Conservation (phyloP, 768 basidiomycete genomes). For the Psilocybe tampanensis region DNA sequence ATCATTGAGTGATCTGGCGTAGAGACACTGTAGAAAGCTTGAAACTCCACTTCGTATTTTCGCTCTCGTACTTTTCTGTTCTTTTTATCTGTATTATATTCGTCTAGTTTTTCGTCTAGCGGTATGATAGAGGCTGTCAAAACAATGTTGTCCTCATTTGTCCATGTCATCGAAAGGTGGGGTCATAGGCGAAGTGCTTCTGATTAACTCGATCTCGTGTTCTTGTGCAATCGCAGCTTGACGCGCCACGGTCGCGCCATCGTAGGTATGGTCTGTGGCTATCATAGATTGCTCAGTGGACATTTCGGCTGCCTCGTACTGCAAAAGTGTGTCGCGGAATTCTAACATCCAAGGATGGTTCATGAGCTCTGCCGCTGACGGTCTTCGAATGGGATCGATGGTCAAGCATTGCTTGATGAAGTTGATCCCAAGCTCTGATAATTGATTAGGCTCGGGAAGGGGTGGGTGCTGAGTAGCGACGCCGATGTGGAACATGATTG, state of each 20-base stretch:
- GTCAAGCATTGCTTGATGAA: conserved; percentile 93
- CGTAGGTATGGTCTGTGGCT: conserved; percentile 50
- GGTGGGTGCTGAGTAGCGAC: conserved; percentile 97
- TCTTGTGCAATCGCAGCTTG: conserved; percentile 60
- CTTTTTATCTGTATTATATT: conserved; percentile 20
- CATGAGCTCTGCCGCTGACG: conserved; percentile 83
- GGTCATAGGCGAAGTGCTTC: conserved; percentile 50
- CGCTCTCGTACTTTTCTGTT: conserved; percentile 1
- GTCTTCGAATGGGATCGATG: conserved; percentile 82
- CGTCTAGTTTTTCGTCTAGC: conserved; percentile 10
- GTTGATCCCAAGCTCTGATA: conserved; percentile 86
- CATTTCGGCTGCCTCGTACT: conserved; percentile 67
- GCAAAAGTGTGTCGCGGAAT: conserved; percentile 70
- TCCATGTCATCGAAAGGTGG: conserved; percentile 35
- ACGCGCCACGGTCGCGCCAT: conserved; percentile 52
- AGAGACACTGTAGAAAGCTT: conserved; percentile 5
- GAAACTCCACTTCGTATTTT: conserved; percentile 6
- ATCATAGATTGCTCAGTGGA: conserved; percentile 49
- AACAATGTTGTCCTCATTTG: conserved; percentile 3
- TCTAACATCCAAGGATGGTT: conserved; percentile 90
- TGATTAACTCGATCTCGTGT: conserved; percentile 60
- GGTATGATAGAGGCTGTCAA: background rate
- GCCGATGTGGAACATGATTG: conserved; percentile 99
- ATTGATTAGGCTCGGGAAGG: conserved; percentile 87
- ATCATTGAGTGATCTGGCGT: conserved; percentile 50